These are phyloP conservation scores for Tolypocladium amazonense DNA, from an alignment of 2,329 filamentous ascomycete genomes.

Conservation along the genomic window DNA sequence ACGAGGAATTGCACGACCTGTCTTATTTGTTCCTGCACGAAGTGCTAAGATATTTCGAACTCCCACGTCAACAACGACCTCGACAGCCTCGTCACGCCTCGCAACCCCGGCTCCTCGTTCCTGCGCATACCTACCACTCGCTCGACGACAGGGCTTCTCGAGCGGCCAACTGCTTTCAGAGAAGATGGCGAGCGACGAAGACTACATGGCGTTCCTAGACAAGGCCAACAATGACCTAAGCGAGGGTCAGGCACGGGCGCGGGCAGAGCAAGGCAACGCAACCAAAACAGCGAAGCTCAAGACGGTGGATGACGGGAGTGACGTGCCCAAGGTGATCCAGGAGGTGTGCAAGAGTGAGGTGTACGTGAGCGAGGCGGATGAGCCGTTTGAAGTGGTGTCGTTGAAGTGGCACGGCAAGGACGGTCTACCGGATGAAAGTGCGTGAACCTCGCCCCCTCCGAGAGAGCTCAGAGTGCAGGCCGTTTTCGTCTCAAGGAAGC, in stretches of 20 bases:
- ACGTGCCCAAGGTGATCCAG: slow-evolving; percentile 50
- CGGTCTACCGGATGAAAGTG: slow-evolving; percentile 51
- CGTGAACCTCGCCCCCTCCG: slow-evolving; percentile 11
- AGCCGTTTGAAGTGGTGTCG: slow-evolving; percentile 70
- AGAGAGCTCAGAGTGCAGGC: background rate
- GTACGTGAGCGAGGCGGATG: slow-evolving; percentile 75
- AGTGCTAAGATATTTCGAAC: background rate
- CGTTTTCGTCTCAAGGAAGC: background rate
- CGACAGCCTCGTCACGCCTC: background rate
- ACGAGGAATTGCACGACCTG: background rate
- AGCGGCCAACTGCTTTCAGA: slow-evolving; percentile 2
- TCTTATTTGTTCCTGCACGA: background rate
- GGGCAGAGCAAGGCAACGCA: slow-evolving; percentile 7
- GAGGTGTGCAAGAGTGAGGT: slow-evolving; percentile 42
- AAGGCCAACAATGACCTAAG: slow-evolving; percentile 76
- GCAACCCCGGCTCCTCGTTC: background rate
- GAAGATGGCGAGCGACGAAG: slow-evolving; percentile 64
- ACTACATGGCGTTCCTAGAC: slow-evolving; percentile 75
- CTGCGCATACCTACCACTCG: background rate
- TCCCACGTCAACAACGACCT: background rate
- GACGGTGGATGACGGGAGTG: slow-evolving; percentile 38
- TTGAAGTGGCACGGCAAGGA: slow-evolving; percentile 46
- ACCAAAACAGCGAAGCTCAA: slow-evolving; percentile 31
- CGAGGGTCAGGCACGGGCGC: slow-evolving; percentile 21
- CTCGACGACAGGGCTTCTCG: slow-evolving; percentile 8